phyloP scores from a whole-genome alignment of 2,329 filamentous ascomycete genomes.

The Dothidotthia symphoricarpi region DNA sequence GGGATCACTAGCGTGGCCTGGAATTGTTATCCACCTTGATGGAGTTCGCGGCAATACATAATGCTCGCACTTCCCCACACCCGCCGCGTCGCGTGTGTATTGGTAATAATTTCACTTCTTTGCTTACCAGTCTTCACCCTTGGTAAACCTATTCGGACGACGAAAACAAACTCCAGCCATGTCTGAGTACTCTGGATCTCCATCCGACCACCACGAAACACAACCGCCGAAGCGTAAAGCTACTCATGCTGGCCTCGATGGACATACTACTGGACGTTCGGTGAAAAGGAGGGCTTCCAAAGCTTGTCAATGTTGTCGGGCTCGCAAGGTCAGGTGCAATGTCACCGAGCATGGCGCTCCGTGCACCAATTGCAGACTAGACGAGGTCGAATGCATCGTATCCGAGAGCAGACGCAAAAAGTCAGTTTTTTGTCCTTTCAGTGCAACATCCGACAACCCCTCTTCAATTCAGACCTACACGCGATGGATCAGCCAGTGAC shows the following conservation, averaged over 20 bases:
- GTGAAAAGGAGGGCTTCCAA: constrained; percentile 86
- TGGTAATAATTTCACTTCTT: constrained; percentile 12
- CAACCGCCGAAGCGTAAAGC: constrained; percentile 58
- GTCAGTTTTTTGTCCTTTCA: constrained; percentile 53
- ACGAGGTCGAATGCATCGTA: constrained; percentile 70
- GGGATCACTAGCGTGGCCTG: constrained; percentile 25
- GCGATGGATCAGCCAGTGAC: constrained; percentile 1
- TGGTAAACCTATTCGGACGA: constrained; percentile 9
- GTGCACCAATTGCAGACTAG: constrained; percentile 82
- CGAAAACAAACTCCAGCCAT: constrained; percentile 26
- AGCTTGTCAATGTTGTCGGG: constrained; percentile 83
- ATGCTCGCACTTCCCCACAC: constrained; percentile 26
- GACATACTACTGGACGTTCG: constrained; percentile 50
- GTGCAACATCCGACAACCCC: constrained; percentile 26
- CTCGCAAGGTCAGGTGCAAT: constrained; percentile 89
- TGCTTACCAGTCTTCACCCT: constrained; percentile 14
- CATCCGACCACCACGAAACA: constrained; percentile 33
- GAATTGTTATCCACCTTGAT: constrained; percentile 33
- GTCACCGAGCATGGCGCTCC: constrained; percentile 82
- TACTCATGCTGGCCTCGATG: constrained; percentile 55
- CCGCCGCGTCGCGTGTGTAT: constrained; percentile 24
- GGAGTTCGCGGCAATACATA: constrained; percentile 35
- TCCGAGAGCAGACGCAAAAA: constrained; percentile 79
- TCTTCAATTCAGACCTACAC: constrained; percentile 7
- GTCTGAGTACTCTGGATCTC: constrained; percentile 41